A percentile compares a stretch with the other conserved stretches of the same genome.
These are phyloP conservation scores for Vitis vinifera DNA, from an alignment of 164 flowering plant species.

Conservation along the genomic window ASM3070453v1 NC_081806.1:9312001-9312500, in stretches of 20 bases:
- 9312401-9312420: slow-evolving; percentile 80
- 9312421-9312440: slow-evolving; percentile 94
- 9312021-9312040: slow-evolving; percentile 84
- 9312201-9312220: too few species aligned
- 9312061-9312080: slow-evolving; percentile 78
- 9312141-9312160: too few species aligned
- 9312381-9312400: slow-evolving; percentile 86
- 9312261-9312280: too few species aligned
- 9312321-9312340: too few species aligned
- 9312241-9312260: too few species aligned
- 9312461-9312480: slow-evolving; percentile 95
- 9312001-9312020: slow-evolving; percentile 73
- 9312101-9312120: slow-evolving; percentile 49
- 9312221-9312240: too few species aligned
- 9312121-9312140: not conserved
- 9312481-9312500: slow-evolving; percentile 94
- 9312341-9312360: slow-evolving; percentile 54
- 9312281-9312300: too few species aligned
- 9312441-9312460: slow-evolving; percentile 94
- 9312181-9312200: too few species aligned
- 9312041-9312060: slow-evolving; percentile 80
- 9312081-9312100: slow-evolving; percentile 91
- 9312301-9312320: too few species aligned
- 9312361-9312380: slow-evolving; percentile 96
- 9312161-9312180: too few species aligned